Conservation (phyloP, 1,284 basidiomycete genomes). For the Apiotrichum porosum region DNA sequence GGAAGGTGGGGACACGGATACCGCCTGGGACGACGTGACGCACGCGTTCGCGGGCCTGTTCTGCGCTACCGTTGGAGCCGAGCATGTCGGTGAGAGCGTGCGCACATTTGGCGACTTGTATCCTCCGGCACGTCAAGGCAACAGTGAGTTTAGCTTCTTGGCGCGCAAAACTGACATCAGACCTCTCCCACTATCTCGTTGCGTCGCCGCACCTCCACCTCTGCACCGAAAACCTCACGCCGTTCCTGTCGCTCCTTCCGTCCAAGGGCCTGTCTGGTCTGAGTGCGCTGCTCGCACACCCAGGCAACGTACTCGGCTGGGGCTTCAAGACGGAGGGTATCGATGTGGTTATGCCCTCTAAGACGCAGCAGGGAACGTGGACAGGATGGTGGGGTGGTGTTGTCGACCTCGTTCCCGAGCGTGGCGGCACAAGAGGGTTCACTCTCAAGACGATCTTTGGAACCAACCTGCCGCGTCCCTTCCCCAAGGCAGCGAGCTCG, state of each 20-base stretch:
- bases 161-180: constrained; percentile 9
- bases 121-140: constrained; percentile 49
- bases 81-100: constrained; percentile 57
- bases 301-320: constrained; percentile 81
- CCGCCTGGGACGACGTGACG: constrained; percentile 76
- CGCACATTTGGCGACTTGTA: constrained; percentile 52
- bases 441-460: constrained; percentile 70
- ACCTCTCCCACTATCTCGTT: constrained; percentile 48
- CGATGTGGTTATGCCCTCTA: constrained; percentile 40
- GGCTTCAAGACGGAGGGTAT: constrained; percentile 57
- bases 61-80: constrained; percentile 66
- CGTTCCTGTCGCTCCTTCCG: constrained; percentile 88
- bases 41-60: constrained; percentile 89
- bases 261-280: constrained; percentile 88
- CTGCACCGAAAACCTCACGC: constrained; percentile 95
- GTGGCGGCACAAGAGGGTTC: constrained; percentile 64
- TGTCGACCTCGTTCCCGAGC: constrained; percentile 64
- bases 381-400: constrained; percentile 75
- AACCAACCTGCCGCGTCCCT: constrained; percentile 55
- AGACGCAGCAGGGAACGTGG: constrained; percentile 51
- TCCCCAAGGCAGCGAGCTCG: constrained; percentile 58
- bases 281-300: constrained; percentile 78
- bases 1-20: constrained; percentile 52
- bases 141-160: constrained; percentile 6
- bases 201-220: constrained; percentile 71